Evolutionary conservation across 345 rosid species (phyloP).

Genomic region (Citrus medica): DNA sequence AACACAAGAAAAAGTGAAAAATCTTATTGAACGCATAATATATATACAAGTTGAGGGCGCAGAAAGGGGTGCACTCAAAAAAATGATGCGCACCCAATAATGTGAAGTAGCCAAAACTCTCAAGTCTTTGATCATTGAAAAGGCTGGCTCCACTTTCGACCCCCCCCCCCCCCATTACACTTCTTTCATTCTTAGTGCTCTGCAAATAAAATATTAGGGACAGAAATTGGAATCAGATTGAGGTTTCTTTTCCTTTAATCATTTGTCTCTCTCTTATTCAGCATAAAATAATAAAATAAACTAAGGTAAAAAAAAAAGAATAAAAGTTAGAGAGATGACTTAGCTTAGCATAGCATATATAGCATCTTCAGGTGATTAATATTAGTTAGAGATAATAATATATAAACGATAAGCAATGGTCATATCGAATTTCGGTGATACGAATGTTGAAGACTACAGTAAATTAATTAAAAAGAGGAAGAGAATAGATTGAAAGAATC

Average conservation of each 20-base stretch:
- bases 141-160: slow-evolving; percentile 17
- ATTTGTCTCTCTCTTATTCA: slow-evolving; percentile 29
- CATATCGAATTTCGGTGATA: slow-evolving; percentile 44
- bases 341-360: slow-evolving; percentile 9
- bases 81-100: slow-evolving; percentile 31
- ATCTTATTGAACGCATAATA: slow-evolving; percentile 6
- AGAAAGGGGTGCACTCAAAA: slow-evolving; percentile 19
- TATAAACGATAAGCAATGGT: slow-evolving; percentile 8
- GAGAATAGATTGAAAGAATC: slow-evolving; percentile 32
- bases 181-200: slow-evolving; percentile 29
- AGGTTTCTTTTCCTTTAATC: slow-evolving; percentile 36
- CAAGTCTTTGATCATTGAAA: background rate
- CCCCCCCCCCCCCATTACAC: slow-evolving; percentile 2
- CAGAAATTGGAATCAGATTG: slow-evolving; percentile 45
- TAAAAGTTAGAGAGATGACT: slow-evolving; percentile 8
- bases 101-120: slow-evolving; percentile 15
- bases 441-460: slow-evolving; percentile 50
- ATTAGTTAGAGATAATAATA: background rate
- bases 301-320: background rate
- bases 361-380: slow-evolving; percentile 16
- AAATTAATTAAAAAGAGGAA: background rate
- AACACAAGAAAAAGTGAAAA: background rate
- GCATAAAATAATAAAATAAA: background rate
- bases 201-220: slow-evolving; percentile 15
- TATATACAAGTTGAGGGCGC: slow-evolving; percentile 32